Evolutionary conservation across 331 rosid genomes (phyloP).

Genomic region (Malus hybrid): DNA sequence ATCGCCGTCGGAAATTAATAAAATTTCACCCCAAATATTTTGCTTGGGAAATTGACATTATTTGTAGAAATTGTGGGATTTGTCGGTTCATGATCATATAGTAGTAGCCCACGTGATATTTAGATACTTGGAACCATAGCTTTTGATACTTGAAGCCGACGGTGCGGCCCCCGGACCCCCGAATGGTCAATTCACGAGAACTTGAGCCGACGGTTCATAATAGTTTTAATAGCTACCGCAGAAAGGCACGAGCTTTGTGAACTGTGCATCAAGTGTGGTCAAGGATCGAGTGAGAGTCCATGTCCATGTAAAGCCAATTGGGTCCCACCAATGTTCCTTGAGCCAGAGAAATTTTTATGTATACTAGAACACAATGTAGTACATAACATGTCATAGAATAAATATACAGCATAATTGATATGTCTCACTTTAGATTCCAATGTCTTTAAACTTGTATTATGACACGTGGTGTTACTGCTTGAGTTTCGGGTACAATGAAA

Average conservation of each 20-base stretch:
- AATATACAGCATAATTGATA: too few relatives aligned
- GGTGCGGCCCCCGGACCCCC: conserved; percentile 6
- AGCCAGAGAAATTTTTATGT: too few relatives aligned
- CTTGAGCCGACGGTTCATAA: conserved; percentile 3
- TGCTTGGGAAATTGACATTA: not conserved
- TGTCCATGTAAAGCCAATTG: not conserved
- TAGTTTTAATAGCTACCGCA: not conserved
- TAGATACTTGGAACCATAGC: conserved; percentile 8
- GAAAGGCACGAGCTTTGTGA: not conserved
- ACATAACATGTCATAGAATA: too few relatives aligned
- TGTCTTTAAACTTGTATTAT: too few relatives aligned
- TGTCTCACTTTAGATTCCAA: too few relatives aligned
- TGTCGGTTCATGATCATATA: not conserved
- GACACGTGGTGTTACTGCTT: too few relatives aligned
- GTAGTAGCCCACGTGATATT: conserved; percentile 9
- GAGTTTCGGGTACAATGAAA: too few relatives aligned
- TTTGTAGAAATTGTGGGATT: not conserved
- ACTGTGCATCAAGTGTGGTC: conserved; percentile 2
- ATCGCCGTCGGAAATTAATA: not conserved
- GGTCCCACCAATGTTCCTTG: conserved; percentile 1
- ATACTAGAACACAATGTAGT: too few relatives aligned
- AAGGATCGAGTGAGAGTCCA: conserved; percentile 2
- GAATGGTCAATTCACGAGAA: not conserved
- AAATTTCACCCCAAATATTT: not conserved
- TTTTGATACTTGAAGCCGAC: not conserved